A percentile compares a stretch with the other conserved stretches of the same genome.
phyloP scores from a whole-genome alignment of 176 grass and related monocot species.

The Rhynchospora tenuis region DNA sequence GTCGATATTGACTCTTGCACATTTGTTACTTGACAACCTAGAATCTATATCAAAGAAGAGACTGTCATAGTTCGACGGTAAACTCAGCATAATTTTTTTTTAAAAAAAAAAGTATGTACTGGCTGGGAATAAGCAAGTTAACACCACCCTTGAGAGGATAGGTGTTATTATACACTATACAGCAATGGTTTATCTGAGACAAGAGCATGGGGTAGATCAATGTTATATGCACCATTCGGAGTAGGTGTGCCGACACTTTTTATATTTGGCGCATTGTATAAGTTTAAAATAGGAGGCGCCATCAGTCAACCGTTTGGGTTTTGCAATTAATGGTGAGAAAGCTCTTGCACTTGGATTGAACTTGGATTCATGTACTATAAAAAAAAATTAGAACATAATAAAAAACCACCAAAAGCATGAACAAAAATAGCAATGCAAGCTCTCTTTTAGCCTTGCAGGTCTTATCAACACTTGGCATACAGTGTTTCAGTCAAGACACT shows the following conservation, averaged over 20 bases:
- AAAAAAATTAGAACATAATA: conserved; percentile 15
- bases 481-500: background rate
- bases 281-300: conserved; percentile 35
- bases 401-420: background rate
- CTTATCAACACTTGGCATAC: background rate
- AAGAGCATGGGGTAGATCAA: conserved; percentile 36
- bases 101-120: conserved; percentile 3
- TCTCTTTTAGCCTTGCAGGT: background rate
- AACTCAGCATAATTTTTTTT: background rate
- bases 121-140: conserved; percentile 19
- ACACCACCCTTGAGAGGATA: conserved; percentile 42
- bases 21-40: conserved; percentile 17
- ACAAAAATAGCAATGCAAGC: background rate
- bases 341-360: conserved; percentile 78
- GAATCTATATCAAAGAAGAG: conserved; percentile 16
- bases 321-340: conserved; percentile 75
- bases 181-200: conserved; percentile 48
- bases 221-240: conserved; percentile 45
- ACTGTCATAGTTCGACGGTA: background rate
- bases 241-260: conserved; percentile 31
- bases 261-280: conserved; percentile 40
- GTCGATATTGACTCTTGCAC: background rate
- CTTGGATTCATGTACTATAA: conserved; percentile 77
- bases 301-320: conserved; percentile 34
- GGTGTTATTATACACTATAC: conserved; percentile 64